Evolutionary conservation across 139 green algal genomes (phyloP), one percentile per base, ranked within the genome.

Genomic region (Chlorella sp.): DNA sequence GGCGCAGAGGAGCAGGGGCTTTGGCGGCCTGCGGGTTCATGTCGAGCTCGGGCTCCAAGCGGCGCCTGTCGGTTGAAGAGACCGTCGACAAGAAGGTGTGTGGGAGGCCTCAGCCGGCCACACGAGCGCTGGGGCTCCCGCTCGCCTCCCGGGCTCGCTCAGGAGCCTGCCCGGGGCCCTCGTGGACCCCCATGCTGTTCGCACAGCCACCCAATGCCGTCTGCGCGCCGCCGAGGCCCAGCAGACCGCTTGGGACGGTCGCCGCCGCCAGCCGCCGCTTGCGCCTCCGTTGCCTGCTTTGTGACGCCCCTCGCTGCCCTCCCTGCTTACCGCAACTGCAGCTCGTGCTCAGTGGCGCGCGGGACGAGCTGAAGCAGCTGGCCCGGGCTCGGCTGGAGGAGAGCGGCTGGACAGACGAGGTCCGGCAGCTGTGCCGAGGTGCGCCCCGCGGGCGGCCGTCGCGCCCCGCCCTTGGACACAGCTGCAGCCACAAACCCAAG

Each of bases 341-440:
- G 85, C 41, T 82, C 26, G 30, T 87, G 34, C 32, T 11, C 23
- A 83, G 79, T 16, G 69, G 79, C 4, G 80, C 80, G 1, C 56
- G 85, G 0, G 56, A 86, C 39, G 51, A 82, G 60, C 41, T 89
- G 11, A 89, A 89, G 70, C 64, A 44, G 9, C 30, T 89, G n/a
- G 71, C 85, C 39, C 39, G 62, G 30, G 68, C 83, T 21, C 38
- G 60, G 56, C 80, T 89, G n/a, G 65, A 86, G 57, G 69, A 86
- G 74, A 38, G 30, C 6, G 85, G 85, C n/a, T 89, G 85, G 85
- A 87, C 69, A 3, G 78, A 85, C 36, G 85, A 87, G 34, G 55
- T 89, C 36, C 36, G 44, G 9, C 56, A 80, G 26, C 56, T 86
- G 3, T 89, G 85, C 80, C 62, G 85, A 56, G 85, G 79, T 87